These are phyloP conservation scores for Aspergillus baeticus DNA, from an alignment of 495 filamentous ascomycete genomes.

Conservation along the genomic window DNA sequence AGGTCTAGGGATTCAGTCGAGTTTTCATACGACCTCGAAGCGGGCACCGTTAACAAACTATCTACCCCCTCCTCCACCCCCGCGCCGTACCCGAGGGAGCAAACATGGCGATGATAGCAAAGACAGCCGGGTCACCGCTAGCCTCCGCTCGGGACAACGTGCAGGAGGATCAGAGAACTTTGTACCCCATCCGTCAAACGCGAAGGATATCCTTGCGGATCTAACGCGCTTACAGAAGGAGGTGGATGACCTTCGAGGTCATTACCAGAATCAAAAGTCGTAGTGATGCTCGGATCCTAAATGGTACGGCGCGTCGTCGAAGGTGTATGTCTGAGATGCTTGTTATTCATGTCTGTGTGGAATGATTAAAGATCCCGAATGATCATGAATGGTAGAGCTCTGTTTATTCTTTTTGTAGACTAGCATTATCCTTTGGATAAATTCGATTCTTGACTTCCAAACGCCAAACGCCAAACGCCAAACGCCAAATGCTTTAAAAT, in stretches of 20 bases:
- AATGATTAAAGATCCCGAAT: too few relatives aligned
- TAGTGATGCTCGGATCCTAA: slow-evolving; percentile 4
- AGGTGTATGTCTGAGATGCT: too few relatives aligned
- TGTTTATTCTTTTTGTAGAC: too few relatives aligned
- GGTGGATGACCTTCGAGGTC: slow-evolving; percentile 66
- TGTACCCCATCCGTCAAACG: slow-evolving; percentile 34
- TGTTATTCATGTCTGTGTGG: too few relatives aligned
- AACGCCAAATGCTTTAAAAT: too few relatives aligned
- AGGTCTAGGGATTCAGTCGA: neutral
- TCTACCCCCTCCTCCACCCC: slow-evolving; percentile 61
- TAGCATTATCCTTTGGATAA: too few relatives aligned
- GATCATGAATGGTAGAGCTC: too few relatives aligned
- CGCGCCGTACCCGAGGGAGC: slow-evolving; percentile 54
- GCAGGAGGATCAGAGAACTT: slow-evolving; percentile 20
- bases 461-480: too few relatives aligned
- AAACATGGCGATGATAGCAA: slow-evolving; percentile 44
- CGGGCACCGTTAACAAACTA: slow-evolving; percentile 15
- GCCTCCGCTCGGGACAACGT: slow-evolving; percentile 19
- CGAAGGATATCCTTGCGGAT: slow-evolving; percentile 64
- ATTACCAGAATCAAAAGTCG: slow-evolving; percentile 40
- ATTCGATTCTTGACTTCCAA: too few relatives aligned
- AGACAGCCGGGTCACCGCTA: slow-evolving; percentile 14
- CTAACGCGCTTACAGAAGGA: slow-evolving; percentile 66
- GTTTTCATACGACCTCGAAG: slow-evolving; percentile 22
- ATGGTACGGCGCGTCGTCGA: too few relatives aligned